Evolutionary conservation across 1,284 basidiomycete species (phyloP).

Genomic region (Porodaedalea pini): DNA sequence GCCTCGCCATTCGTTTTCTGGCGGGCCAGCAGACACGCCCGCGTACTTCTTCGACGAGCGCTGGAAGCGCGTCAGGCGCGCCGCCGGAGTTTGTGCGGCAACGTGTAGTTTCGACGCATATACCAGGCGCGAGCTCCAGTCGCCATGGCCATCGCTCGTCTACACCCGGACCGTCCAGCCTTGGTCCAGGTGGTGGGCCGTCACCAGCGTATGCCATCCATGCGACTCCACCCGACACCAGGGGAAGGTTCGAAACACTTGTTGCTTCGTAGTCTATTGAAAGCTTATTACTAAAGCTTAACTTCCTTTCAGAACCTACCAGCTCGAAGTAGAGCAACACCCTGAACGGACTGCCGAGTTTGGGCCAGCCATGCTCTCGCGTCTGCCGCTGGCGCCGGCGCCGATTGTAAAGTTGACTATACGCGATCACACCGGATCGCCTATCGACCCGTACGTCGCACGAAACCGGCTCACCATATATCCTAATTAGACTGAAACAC

Average conservation of each 20-base stretch:
- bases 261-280: conserved; percentile 19
- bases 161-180: conserved; percentile 11
- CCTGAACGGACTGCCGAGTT: conserved; percentile 78
- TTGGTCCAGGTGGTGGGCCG: conserved; percentile 14
- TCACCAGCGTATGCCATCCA: conserved; percentile 3
- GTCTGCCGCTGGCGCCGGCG: conserved; percentile 78
- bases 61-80: not conserved
- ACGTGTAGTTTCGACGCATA: conserved; percentile 17
- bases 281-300: conserved; percentile 24
- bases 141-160: conserved; percentile 9
- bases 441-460: conserved; percentile 61
- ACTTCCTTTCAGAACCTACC: conserved; percentile 52
- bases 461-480: conserved; percentile 6
- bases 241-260: conserved; percentile 20
- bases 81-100: conserved; percentile 16
- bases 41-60: conserved; percentile 16
- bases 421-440: conserved; percentile 63
- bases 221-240: conserved; percentile 16
- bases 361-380: conserved; percentile 67
- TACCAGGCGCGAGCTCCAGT: conserved; percentile 16
- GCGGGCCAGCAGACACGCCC: conserved; percentile 17
- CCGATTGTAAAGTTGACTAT: conserved; percentile 75
- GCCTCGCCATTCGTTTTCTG: conserved; percentile 19
- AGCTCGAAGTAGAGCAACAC: conserved; percentile 76
- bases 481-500: conserved; percentile 7